phyloP scores from a whole-genome alignment of 2,329 filamentous ascomycete genomes.

The Talaromyces funiculosus region DNA sequence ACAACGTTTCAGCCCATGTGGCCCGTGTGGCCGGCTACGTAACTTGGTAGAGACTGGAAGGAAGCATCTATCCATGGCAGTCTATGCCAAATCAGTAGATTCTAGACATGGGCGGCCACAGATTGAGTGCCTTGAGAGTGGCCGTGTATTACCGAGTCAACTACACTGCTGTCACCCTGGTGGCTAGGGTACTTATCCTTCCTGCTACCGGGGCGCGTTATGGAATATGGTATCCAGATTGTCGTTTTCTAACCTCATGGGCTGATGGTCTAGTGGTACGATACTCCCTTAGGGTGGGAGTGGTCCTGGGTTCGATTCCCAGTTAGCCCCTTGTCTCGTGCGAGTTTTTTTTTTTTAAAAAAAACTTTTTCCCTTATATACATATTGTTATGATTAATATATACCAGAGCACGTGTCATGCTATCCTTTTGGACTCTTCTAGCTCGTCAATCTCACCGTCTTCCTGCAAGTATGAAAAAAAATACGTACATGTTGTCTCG shows the following conservation, averaged over 20 bases:
- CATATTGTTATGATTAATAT: neutral
- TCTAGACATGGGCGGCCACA: neutral
- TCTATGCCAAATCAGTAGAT: neutral
- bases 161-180: neutral
- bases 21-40: neutral
- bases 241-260: neutral
- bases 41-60: neutral
- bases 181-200: no score
- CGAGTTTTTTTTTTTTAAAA: neutral
- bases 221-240: neutral
- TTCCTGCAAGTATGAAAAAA: no score
- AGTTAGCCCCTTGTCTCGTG: neutral
- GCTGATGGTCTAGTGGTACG: constrained; percentile 9
- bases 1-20: constrained; percentile 5
- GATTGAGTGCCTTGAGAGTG: neutral
- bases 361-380: no score
- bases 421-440: no score
- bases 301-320: constrained; percentile 9
- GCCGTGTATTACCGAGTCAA: neutral
- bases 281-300: constrained; percentile 9
- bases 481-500: neutral
- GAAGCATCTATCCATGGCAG: neutral
- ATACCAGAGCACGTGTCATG: neutral
- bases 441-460: no score
- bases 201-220: no score